A percentile compares a stretch with the other conserved stretches of the same genome.
Conservation (phyloP, 2,329 filamentous ascomycete genomes). For the Diaporthe sp. region DNA sequence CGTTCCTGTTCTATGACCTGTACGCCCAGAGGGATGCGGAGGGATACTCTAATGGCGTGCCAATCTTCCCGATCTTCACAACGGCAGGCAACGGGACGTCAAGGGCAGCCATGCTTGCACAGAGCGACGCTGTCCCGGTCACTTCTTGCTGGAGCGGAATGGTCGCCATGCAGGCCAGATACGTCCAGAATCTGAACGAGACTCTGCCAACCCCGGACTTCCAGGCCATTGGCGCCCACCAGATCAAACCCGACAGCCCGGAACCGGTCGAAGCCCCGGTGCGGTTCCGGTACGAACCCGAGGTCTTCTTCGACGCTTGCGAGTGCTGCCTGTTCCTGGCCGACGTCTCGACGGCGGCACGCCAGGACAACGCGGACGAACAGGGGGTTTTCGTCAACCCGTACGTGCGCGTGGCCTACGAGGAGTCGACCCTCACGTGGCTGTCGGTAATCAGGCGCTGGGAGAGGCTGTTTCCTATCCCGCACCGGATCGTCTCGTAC, state of each 20-base stretch:
- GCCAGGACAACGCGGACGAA: conserved; percentile 54
- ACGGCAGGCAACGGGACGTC: conserved; percentile 65
- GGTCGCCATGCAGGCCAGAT: conserved; percentile 74
- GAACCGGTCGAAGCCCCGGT: conserved; percentile 55
- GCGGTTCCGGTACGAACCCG: conserved; percentile 70
- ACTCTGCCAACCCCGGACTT: conserved; percentile 52
- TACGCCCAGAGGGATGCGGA: conserved; percentile 79
- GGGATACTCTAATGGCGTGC: conserved; percentile 73
- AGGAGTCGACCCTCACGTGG: conserved; percentile 68
- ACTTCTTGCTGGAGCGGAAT: conserved; percentile 81
- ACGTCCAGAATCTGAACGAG: conserved; percentile 63
- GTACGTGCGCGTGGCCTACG: conserved; percentile 80
- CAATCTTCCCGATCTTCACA: conserved; percentile 78
- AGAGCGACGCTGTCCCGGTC: conserved; percentile 76
- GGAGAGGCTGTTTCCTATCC: conserved; percentile 73
- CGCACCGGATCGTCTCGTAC: conserved; percentile 71
- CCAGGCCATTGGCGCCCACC: conserved; percentile 51
- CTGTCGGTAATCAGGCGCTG: conserved; percentile 73
- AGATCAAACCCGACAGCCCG: conserved; percentile 53
- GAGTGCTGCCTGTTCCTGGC: conserved; percentile 74
- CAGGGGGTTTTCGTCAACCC: conserved; percentile 81
- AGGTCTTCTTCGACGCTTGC: conserved; percentile 73
- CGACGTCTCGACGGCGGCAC: conserved; percentile 59
- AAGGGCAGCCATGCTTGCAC: conserved; percentile 72
- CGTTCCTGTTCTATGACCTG: conserved; percentile 80